Evolutionary conservation across 2,329 filamentous ascomycete species (phyloP), one percentile per base, ranked within the genome.

Genomic region (Fusarium sp.): DNA sequence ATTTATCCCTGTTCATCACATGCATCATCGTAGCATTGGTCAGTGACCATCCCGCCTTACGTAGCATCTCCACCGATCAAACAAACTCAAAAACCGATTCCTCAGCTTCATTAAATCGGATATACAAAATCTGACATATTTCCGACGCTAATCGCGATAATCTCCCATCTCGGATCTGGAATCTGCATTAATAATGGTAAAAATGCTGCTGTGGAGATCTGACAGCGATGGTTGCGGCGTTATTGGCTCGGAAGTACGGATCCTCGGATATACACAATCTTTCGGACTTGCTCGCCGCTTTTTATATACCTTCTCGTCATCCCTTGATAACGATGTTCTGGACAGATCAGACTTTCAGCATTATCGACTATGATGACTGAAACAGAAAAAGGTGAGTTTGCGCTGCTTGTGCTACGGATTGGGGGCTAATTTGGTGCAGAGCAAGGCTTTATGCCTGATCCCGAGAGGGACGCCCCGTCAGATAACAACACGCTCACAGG

Each of bases 201-300:
- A 69, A 69, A 33, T 57, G 33, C 51, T 48, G 41, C 1, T 1
- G 52, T 47, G 51, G 66, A 39, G 47, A 31, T 17, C 26, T 38
- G 28, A 33, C n/a, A 6, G 48, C 28, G 18, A 1, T 14, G 22
- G 13, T 22, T 36, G 33, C 18, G 0, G 24, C 20, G 2, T 5
- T 4, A 70, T 60, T 70, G 66, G 60, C 6, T 14, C 61, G 66
- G 68, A 70, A 51, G 33, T 70, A 70, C 68, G 68, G 68, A 66
- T 56, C 44, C 17, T 7, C 68, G 68, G 68, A 61, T 55, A 41
- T 70, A 70, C 26, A 22, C 0, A 17, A 5, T n/a, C 42, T 51
- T 55, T 24, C 44, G 48, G 54, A 42, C 13, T 45, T 52, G 22
- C 38, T 52, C n/a, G 18, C 66, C 35, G 35, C 18, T 41, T 66